phyloP scores from a whole-genome alignment of 768 basidiomycete species.

The Rhizopogon rudus region DNA sequence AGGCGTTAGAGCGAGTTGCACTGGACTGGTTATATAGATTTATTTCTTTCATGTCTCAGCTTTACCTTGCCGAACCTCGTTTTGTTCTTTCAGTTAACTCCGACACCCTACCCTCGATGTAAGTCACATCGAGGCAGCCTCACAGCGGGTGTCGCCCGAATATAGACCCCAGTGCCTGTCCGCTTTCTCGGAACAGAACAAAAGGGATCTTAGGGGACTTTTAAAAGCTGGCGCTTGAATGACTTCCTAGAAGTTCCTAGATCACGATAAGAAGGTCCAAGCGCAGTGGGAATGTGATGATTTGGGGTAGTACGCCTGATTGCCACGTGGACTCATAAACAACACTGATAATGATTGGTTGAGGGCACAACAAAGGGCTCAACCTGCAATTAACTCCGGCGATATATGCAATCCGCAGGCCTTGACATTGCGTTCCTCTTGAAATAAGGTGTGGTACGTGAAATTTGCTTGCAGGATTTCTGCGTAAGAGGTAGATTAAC shows the following conservation, averaged over 20 bases:
- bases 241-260: slow-evolving; percentile 2
- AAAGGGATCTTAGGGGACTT: slow-evolving; percentile 1
- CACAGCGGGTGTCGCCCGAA: slow-evolving; percentile 18
- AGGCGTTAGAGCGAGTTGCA: neutral
- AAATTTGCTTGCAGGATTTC: neutral
- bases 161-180: slow-evolving; percentile 11
- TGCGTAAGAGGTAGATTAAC: neutral
- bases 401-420: neutral
- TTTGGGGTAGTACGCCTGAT: slow-evolving; percentile 14
- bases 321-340: slow-evolving; percentile 12
- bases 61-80: slow-evolving; percentile 36
- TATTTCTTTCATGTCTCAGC: slow-evolving; percentile 35
- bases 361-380: neutral
- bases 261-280: slow-evolving; percentile 6
- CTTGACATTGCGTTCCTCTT: neutral
- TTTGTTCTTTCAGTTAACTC: slow-evolving; percentile 36
- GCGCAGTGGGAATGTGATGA: slow-evolving; percentile 26
- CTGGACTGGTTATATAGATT: slow-evolving; percentile 25
- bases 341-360: neutral
- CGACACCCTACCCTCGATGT: slow-evolving; percentile 29
- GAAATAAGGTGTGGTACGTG: neutral
- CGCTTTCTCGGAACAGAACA: slow-evolving; percentile 7
- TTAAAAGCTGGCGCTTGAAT: too few species aligned
- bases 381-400: neutral
- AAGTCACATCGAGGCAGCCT: slow-evolving; percentile 33